A percentile compares a stretch with the other conserved stretches of the same genome.
Evolutionary conservation across 768 basidiomycete genomes (phyloP).

Genomic region (Tricholoma sp.): DNA sequence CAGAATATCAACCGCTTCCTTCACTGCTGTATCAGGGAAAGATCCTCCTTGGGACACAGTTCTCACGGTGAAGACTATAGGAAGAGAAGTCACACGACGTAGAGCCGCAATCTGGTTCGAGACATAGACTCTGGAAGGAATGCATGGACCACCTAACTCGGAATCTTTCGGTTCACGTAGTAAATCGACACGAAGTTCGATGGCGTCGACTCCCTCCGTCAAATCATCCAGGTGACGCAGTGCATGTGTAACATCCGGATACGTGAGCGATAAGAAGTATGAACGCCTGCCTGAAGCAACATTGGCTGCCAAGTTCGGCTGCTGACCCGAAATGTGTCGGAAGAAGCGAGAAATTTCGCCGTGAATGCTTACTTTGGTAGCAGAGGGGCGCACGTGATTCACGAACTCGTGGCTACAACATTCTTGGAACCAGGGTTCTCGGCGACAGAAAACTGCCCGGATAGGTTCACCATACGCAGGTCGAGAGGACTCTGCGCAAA

Average conservation of each 20-base stretch:
- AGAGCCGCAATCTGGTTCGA: slow-evolving; percentile 75
- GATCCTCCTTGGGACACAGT: slow-evolving; percentile 87
- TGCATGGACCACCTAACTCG: slow-evolving; percentile 43
- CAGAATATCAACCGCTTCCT: slow-evolving; percentile 71
- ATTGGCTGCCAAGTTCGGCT: slow-evolving; percentile 59
- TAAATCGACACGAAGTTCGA: slow-evolving; percentile 93
- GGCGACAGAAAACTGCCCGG: slow-evolving; percentile 74
- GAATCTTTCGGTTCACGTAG: slow-evolving; percentile 49
- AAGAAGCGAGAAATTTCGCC: slow-evolving; percentile 83
- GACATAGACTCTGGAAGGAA: slow-evolving; percentile 71
- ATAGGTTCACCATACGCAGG: slow-evolving; percentile 89
- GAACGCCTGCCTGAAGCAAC: slow-evolving; percentile 55
- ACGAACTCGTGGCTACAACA: slow-evolving; percentile 80
- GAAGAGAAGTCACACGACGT: slow-evolving; percentile 70
- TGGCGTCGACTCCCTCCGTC: slow-evolving; percentile 79
- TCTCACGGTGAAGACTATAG: slow-evolving; percentile 89
- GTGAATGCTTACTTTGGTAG: slow-evolving; percentile 32
- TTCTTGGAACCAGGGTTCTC: slow-evolving; percentile 83
- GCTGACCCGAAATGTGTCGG: slow-evolving; percentile 72
- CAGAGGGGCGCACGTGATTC: slow-evolving; percentile 52
- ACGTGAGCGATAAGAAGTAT: slow-evolving; percentile 90
- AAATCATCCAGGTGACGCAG: slow-evolving; percentile 67
- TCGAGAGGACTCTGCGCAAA: slow-evolving; percentile 67
- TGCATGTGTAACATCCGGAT: slow-evolving; percentile 77
- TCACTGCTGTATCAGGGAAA: slow-evolving; percentile 74